Conservation (phyloP, 2,329 filamentous ascomycete species). For the Fusarium burgessii region DNA sequence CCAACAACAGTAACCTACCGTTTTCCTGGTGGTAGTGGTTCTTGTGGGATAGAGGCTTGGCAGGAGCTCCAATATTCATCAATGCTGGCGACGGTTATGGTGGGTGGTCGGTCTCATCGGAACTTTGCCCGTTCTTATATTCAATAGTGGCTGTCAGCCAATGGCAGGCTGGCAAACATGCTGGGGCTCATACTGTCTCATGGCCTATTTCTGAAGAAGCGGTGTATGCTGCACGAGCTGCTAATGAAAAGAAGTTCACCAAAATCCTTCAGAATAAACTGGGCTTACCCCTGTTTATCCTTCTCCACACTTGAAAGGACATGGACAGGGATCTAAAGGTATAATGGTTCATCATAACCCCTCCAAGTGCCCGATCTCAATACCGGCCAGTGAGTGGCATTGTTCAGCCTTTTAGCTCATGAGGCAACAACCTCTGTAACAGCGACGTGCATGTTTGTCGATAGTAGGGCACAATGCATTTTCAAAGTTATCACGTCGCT, state of each 20-base stretch:
- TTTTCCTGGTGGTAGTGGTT: neutral
- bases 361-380: slow-evolving; percentile 1
- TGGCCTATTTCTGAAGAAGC: slow-evolving; percentile 28
- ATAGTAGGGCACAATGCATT: neutral
- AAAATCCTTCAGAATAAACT: slow-evolving; percentile 4
- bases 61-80: slow-evolving; percentile 11
- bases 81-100: neutral
- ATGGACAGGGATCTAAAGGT: slow-evolving; percentile 12
- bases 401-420: slow-evolving; percentile 9
- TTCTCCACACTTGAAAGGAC: slow-evolving; percentile 25
- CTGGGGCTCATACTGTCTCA: slow-evolving; percentile 7
- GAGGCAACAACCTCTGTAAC: neutral
- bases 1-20: neutral
- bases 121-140: neutral
- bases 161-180: neutral
- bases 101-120: neutral
- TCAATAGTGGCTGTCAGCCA: neutral
- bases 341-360: neutral
- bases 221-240: slow-evolving; percentile 27
- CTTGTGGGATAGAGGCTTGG: neutral
- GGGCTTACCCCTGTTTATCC: slow-evolving; percentile 22
- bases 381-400: neutral
- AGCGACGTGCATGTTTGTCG: neutral
- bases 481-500: neutral
- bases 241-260: slow-evolving; percentile 17